These are phyloP conservation scores for Zygosaccharomyces kombuchaensis DNA, from an alignment of 805 yeast genomes.

Conservation along the genomic window DNA sequence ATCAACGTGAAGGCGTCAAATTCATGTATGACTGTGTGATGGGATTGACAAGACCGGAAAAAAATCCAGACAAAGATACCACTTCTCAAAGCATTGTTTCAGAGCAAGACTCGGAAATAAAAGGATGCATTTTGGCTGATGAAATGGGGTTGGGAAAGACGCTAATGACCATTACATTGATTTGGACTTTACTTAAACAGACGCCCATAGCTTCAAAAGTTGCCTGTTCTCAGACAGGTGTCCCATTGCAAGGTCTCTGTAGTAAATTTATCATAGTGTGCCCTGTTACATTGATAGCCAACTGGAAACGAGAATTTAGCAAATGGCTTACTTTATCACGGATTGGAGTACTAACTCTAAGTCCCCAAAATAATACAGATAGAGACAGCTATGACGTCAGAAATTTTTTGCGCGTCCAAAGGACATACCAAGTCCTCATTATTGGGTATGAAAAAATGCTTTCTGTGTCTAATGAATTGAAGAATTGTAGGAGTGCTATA, in stretches of 20 bases:
- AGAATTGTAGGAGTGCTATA: slow-evolving; percentile 37
- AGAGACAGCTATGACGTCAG: slow-evolving; percentile 55
- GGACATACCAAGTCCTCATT: slow-evolving; percentile 75
- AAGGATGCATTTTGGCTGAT: slow-evolving; percentile 87
- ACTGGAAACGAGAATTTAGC: slow-evolving; percentile 83
- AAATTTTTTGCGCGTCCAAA: slow-evolving; percentile 55
- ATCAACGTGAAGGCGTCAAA: slow-evolving; percentile 78
- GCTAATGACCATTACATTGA: slow-evolving; percentile 71
- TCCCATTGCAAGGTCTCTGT: slow-evolving; percentile 35
- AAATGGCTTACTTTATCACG: slow-evolving; percentile 78
- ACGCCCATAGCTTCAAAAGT: slow-evolving; percentile 43
- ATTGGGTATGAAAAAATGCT: slow-evolving; percentile 83
- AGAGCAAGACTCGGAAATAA: slow-evolving; percentile 27
- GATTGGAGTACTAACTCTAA: slow-evolving; percentile 61
- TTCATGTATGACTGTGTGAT: slow-evolving; percentile 80
- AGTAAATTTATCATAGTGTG: slow-evolving; percentile 74
- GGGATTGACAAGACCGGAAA: slow-evolving; percentile 53
- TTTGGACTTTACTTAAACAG: slow-evolving; percentile 79
- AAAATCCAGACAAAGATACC: slow-evolving; percentile 15
- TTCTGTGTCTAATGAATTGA: slow-evolving; percentile 48
- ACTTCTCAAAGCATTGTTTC: slow-evolving; percentile 16
- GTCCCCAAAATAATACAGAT: slow-evolving; percentile 43
- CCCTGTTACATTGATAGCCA: slow-evolving; percentile 82
- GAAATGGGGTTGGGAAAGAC: slow-evolving; percentile 98
- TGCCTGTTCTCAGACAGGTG: slow-evolving; percentile 36